Base-by-base conservation (phyloP, 495 filamentous ascomycete species). In the Daldinia childiae region DNA sequence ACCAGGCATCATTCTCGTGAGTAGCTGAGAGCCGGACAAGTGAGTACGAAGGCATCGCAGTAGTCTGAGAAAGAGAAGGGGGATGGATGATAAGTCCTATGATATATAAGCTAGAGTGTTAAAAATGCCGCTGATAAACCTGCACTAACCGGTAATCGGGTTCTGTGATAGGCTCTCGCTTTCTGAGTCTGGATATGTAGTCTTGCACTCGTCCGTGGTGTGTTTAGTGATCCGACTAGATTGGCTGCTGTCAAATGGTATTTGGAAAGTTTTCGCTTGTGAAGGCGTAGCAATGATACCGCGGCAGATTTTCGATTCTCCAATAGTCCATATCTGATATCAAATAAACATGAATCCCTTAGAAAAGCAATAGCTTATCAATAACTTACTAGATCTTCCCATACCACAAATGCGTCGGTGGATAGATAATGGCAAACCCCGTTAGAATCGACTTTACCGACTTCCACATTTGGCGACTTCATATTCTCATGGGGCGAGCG, bases 11-110 rank as follows among this genome's bases (percentile, higher is more conserved):
- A 54, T 82, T 84, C 19, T 79, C 79, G 27, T 81, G 66, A 2
- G 82, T 84, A 8, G 82, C 83, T 0, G 83, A 84, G 32, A 80
- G 69, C 19, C 83, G 81, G n/a, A 82, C 73, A 9, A 82, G 75
- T 1, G 83, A 82, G 62, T 83, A 86, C 1, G 76, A 70, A 0
- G 82, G 81, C 3, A 69, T 74, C 0, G 73, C 27, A 0, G 74
- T 71, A 27, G 68, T 73, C 6, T 79, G 73, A 17, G 69, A 59
- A 0, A 74, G 69, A 32, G 81, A 73, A 12, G 81, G 79, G 0
- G 79, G 79, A 43, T 84, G 83, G 19, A 86, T 75, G 9, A 85
- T 63, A 5, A 85, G 74, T 26, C 83, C 83, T 85, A 11, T 55
- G 52, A 48, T 4, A 29, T 14, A 55, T 73, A 19, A 64, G 57